These are phyloP conservation scores for Mycosphaerelloides madeirae DNA, from an alignment of 2,329 filamentous ascomycete species.

Conservation along the genomic window DNA sequence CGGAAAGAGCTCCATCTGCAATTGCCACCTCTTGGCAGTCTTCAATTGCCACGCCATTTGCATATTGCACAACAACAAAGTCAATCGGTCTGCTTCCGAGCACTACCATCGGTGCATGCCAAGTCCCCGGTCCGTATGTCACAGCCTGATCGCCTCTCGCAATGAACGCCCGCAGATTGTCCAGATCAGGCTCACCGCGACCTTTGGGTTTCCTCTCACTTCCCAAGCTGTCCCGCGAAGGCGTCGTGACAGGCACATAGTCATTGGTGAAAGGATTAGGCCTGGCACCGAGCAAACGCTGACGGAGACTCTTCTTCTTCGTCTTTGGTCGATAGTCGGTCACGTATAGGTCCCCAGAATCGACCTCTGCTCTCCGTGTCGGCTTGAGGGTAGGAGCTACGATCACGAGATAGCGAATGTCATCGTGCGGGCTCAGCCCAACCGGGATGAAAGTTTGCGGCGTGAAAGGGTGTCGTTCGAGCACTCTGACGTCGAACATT, in stretches of 20 bases:
- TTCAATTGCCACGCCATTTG: constrained; percentile 73
- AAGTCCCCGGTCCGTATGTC: constrained; percentile 86
- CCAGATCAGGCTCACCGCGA: constrained; percentile 67
- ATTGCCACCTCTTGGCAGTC: constrained; percentile 77
- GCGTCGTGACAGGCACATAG: constrained; percentile 32
- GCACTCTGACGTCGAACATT: constrained; percentile 62
- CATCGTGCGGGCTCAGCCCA: constrained; percentile 47
- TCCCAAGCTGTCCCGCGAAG: constrained; percentile 5
- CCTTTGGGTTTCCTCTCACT: constrained; percentile 31
- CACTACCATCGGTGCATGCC: constrained; percentile 95
- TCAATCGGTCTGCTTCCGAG: constrained; percentile 67
- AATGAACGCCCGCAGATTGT: constrained; percentile 68
- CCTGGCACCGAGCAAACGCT: constrained; percentile 40
- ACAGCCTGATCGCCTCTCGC: constrained; percentile 76
- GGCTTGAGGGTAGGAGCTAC: constrained; percentile 72
- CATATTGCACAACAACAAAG: constrained; percentile 86
- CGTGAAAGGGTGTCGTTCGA: constrained; percentile 91
- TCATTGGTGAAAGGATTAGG: constrained; percentile 50
- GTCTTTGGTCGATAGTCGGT: constrained; percentile 5
- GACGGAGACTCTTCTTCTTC: constrained; percentile 30
- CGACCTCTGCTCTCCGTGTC: not conserved
- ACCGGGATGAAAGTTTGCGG: constrained; percentile 89
- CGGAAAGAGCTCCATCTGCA: constrained; percentile 25
- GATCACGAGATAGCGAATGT: constrained; percentile 69
- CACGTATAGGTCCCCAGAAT: not conserved